These are phyloP conservation scores for Clathrus columnatus DNA, from an alignment of 768 basidiomycete species.

Conservation along the genomic window DNA sequence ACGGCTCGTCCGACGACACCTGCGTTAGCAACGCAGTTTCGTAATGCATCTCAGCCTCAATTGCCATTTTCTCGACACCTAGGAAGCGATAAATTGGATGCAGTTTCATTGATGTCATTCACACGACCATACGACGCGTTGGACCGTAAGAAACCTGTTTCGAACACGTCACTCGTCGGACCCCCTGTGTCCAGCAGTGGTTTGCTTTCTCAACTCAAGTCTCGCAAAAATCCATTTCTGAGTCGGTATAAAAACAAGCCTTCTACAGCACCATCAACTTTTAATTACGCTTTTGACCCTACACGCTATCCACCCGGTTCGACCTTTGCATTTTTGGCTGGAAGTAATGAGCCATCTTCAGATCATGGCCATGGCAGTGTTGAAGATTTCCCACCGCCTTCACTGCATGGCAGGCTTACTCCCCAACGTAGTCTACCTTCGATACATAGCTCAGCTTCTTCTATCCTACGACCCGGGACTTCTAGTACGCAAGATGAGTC, in stretches of 20 bases:
- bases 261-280: not conserved
- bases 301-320: conserved; percentile 5
- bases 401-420: not conserved
- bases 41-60: conserved; percentile 10
- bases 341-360: not conserved
- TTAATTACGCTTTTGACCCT: conserved; percentile 1
- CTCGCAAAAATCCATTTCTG: not conserved
- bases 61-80: not conserved
- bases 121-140: conserved; percentile 3
- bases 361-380: conserved; percentile 33
- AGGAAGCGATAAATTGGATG: not conserved
- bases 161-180: not conserved
- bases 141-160: conserved; percentile 7
- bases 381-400: conserved; percentile 14
- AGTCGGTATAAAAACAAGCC: not conserved
- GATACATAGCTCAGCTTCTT: not conserved
- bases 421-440: conserved; percentile 5
- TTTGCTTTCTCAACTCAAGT: conserved; percentile 6
- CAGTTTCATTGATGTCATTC: not conserved
- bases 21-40: conserved; percentile 6
- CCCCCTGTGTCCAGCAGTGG: not conserved
- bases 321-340: not conserved
- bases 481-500: conserved; percentile 34
- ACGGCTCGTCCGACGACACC: conserved; percentile 1
- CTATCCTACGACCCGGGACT: not conserved